A percentile compares a stretch with the other conserved stretches of the same genome.
Evolutionary conservation across 2,329 filamentous ascomycete genomes (phyloP).

Genomic region (Talaromyces sp.): DNA sequence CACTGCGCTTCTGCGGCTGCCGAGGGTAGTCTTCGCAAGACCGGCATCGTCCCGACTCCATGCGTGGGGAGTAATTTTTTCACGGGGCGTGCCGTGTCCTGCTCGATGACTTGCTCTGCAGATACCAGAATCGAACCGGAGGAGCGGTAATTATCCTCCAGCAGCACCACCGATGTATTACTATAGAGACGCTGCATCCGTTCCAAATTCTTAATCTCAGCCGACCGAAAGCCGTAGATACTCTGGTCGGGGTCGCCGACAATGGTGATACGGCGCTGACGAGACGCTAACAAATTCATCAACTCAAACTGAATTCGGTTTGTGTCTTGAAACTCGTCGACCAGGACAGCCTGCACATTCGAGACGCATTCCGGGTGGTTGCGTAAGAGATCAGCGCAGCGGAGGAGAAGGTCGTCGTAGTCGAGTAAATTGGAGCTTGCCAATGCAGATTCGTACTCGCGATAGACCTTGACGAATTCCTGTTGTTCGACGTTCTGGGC

Average conservation of each 20-base stretch:
- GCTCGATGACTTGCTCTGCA: conserved; percentile 81
- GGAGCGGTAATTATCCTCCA: conserved; percentile 93
- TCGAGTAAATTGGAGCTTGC: conserved; percentile 76
- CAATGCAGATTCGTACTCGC: conserved; percentile 72
- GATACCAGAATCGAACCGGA: conserved; percentile 76
- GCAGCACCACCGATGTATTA: conserved; percentile 70
- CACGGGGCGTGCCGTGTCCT: conserved; percentile 72
- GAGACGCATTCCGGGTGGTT: conserved; percentile 72
- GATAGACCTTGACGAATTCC: conserved; percentile 62
- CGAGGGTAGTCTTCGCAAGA: conserved; percentile 67
- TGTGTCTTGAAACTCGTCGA: conserved; percentile 97
- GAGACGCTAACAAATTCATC: conserved; percentile 78
- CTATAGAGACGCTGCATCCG: conserved; percentile 72
- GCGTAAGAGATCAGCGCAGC: conserved; percentile 72
- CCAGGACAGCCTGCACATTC: conserved; percentile 84
- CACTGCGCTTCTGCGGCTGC: conserved; percentile 73
- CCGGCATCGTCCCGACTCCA: conserved; percentile 69
- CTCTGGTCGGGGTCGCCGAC: conserved; percentile 97
- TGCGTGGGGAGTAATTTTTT: conserved; percentile 79
- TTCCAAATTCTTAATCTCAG: conserved; percentile 81
- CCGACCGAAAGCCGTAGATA: conserved; percentile 93
- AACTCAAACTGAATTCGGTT: conserved; percentile 92
- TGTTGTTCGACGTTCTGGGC: conserved; percentile 44
- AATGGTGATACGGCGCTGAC: conserved; percentile 72
- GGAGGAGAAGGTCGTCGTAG: conserved; percentile 85